Percentiles rank a stretch among this genome's conserved stretches.
phyloP scores from a whole-genome alignment of 2,329 filamentous ascomycete genomes.

The Cadophora gregata region DNA sequence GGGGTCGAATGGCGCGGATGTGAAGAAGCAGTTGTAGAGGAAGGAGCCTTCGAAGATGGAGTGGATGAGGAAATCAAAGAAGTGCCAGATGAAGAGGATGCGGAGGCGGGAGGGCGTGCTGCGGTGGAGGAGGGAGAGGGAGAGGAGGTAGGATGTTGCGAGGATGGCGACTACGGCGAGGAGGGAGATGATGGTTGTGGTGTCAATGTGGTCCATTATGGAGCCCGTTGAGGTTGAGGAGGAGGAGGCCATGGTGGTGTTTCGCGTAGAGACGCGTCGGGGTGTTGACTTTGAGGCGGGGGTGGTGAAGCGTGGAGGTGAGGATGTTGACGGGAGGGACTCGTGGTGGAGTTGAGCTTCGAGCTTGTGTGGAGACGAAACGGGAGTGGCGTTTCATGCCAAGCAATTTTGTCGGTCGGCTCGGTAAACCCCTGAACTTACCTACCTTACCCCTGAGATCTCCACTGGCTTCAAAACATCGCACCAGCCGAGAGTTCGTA shows the following conservation, averaged over 20 bases:
- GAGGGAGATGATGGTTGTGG: constrained; percentile 64
- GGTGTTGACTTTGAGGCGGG: not conserved
- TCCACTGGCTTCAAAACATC: not conserved
- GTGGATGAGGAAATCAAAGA: constrained; percentile 91
- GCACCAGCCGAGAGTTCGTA: not conserved
- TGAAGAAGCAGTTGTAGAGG: constrained; percentile 93
- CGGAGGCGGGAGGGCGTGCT: constrained; percentile 60
- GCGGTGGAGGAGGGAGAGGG: constrained; percentile 49
- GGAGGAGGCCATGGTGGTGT: not conserved
- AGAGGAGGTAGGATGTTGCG: constrained; percentile 55
- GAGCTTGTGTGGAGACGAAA: constrained; percentile 9
- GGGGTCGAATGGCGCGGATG: constrained; percentile 51
- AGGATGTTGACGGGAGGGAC: not conserved
- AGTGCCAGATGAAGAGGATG: constrained; percentile 85
- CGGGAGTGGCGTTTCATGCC: not conserved
- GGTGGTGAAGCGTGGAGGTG: not conserved
- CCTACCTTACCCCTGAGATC: not conserved
- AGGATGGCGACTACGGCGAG: constrained; percentile 60
- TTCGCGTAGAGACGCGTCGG: not conserved
- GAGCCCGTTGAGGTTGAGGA: constrained; percentile 10
- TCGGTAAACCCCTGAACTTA: constrained; percentile 8
- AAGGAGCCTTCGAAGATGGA: constrained; percentile 89
- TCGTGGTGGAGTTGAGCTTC: constrained; percentile 1
- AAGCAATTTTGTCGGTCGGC: not conserved
- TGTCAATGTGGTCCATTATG: constrained; percentile 56